Conservation (phyloP, 2,329 filamentous ascomycete genomes). For the Pestalotiopsis sp. region DNA sequence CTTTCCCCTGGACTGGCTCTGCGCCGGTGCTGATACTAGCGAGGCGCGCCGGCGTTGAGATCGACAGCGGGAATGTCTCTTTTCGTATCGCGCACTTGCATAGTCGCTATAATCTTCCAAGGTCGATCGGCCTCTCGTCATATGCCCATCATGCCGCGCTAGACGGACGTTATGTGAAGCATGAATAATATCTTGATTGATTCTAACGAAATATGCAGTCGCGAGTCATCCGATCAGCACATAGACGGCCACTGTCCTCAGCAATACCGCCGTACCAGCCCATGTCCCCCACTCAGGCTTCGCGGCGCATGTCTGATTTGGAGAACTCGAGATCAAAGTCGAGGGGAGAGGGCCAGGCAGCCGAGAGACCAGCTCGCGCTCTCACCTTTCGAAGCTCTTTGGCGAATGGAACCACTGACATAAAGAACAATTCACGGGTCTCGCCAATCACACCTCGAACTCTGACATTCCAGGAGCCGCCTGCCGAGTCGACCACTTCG, state of each 20-base stretch:
- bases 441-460: constrained; percentile 54
- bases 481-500: constrained; percentile 24
- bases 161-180: neutral
- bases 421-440: constrained; percentile 40
- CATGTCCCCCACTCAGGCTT: constrained; percentile 52
- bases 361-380: constrained; percentile 42
- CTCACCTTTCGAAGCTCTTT: constrained; percentile 43
- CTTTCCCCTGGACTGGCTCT: neutral
- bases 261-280: constrained; percentile 50
- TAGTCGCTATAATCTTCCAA: neutral
- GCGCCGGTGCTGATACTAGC: neutral
- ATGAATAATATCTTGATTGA: constrained; percentile 19
- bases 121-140: neutral
- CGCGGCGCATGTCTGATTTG: constrained; percentile 60
- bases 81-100: neutral
- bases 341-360: constrained; percentile 43
- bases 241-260: constrained; percentile 57
- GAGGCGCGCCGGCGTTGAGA: neutral
- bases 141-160: neutral
- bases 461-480: constrained; percentile 47
- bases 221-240: constrained; percentile 46
- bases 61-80: neutral
- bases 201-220: constrained; percentile 38
- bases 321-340: constrained; percentile 46
- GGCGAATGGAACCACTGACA: constrained; percentile 43